A percentile compares a stretch with the other conserved stretches of the same genome.
Conservation (phyloP, 768 basidiomycete genomes). For the Hericium rajendrae region DNA sequence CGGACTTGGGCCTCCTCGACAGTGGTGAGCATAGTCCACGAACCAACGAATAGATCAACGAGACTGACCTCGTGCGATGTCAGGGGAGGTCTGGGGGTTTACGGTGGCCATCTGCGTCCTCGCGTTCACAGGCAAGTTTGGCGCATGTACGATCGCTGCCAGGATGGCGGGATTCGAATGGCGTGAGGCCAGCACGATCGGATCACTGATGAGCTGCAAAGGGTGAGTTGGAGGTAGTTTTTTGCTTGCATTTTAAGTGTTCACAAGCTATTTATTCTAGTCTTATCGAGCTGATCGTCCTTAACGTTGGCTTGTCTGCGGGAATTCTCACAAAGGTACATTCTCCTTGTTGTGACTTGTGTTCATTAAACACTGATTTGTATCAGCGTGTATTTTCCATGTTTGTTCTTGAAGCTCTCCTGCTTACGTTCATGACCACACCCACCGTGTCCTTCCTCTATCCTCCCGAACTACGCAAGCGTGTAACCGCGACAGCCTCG, state of each 20-base stretch:
- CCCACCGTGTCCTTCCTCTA: constrained; percentile 62
- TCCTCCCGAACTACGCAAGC: constrained; percentile 49
- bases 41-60: background rate
- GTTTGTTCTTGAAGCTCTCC: constrained; percentile 82
- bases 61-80: background rate
- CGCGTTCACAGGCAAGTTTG: constrained; percentile 85
- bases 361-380: background rate
- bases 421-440: constrained; percentile 81
- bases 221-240: constrained; percentile 37
- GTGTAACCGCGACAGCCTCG: constrained; percentile 35
- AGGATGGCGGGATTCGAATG: constrained; percentile 58
- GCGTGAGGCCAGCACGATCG: constrained; percentile 78
- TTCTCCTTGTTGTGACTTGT: background rate
- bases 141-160: constrained; percentile 71
- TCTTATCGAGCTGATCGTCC: constrained; percentile 87
- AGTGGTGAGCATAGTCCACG: constrained; percentile 35
- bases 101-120: constrained; percentile 68
- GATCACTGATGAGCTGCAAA: constrained; percentile 93
- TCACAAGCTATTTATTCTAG: constrained; percentile 24
- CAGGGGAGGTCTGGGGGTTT: constrained; percentile 82
- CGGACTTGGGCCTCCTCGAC: constrained; percentile 77
- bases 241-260: background rate
- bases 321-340: constrained; percentile 57
- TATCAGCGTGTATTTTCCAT: constrained; percentile 74
- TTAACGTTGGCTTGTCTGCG: constrained; percentile 85